Evolutionary conservation across 345 rosid species (phyloP).

Genomic region (Boechera retrofracta): DNA sequence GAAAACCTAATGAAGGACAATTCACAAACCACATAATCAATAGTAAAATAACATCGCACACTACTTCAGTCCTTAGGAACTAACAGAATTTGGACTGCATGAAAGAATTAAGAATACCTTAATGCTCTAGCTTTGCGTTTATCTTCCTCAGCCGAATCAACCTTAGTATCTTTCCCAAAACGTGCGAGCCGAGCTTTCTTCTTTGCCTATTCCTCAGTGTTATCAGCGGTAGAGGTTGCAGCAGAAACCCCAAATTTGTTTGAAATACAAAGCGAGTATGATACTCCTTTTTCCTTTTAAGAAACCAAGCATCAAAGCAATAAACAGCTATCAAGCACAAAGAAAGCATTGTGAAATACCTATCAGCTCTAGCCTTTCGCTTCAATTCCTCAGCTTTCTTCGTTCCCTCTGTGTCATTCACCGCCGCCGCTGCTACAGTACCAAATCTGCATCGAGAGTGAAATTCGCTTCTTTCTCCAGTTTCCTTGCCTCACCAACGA

Average conservation of each 20-base stretch:
- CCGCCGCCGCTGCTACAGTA: slow-evolving; percentile 39
- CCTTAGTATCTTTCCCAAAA: slow-evolving; percentile 58
- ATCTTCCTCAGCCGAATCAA: slow-evolving; percentile 70
- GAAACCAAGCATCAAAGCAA: slow-evolving; percentile 12
- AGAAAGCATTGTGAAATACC: slow-evolving; percentile 50
- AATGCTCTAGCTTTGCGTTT: slow-evolving; percentile 83
- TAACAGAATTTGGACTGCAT: slow-evolving; percentile 8
- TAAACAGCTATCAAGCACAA: slow-evolving; percentile 2
- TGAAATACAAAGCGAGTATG: not conserved
- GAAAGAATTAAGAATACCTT: slow-evolving; percentile 62
- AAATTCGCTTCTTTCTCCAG: not conserved
- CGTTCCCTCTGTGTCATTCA: slow-evolving; percentile 47
- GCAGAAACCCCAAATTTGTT: slow-evolving; percentile 73
- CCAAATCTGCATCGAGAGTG: slow-evolving; percentile 68
- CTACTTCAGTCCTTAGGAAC: not conserved
- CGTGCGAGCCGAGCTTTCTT: slow-evolving; percentile 89
- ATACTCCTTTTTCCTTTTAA: not conserved
- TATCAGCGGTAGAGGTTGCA: slow-evolving; percentile 43
- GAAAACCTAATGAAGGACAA: slow-evolving; percentile 59
- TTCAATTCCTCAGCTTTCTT: slow-evolving; percentile 79
- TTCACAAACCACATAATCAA: slow-evolving; percentile 5
- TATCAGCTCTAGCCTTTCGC: slow-evolving; percentile 95
- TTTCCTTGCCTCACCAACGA: no score
- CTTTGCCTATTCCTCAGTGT: slow-evolving; percentile 68
- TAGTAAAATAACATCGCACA: not conserved